Percentiles rank a stretch among this genome's conserved stretches.
These are phyloP conservation scores for Aristolochia fimbriata DNA, from an alignment of 164 flowering plant genomes.

Conservation along the genomic window DNA sequence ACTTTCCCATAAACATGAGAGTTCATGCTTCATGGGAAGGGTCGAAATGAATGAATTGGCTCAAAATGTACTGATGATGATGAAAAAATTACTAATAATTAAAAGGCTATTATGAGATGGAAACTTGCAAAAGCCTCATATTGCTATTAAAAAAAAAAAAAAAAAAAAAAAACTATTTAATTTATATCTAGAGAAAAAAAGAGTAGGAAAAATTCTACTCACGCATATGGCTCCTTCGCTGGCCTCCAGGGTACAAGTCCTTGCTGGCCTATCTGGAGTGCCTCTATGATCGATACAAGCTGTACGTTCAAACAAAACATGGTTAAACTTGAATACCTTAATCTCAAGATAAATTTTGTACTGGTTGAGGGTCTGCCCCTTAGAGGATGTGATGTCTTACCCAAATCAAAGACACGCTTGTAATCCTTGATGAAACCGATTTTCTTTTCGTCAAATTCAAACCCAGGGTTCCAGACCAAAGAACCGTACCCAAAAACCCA, in stretches of 20 bases:
- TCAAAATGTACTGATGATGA: too few species aligned
- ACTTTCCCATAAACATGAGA: too few species aligned
- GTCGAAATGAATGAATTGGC: too few species aligned
- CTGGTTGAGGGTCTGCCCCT: background rate
- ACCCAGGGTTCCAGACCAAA: conserved; percentile 94
- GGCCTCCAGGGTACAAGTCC: conserved; percentile 84
- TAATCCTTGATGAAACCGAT: conserved; percentile 82
- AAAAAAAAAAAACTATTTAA: too few species aligned
- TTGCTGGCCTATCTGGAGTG: conserved; percentile 90
- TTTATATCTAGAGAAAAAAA: background rate
- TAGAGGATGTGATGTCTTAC: conserved; percentile 24
- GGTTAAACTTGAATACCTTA: background rate
- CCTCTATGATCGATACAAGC: conserved; percentile 99
- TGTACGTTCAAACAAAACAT: conserved; percentile 15
- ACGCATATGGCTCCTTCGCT: conserved; percentile 76
- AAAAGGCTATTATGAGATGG: too few species aligned
- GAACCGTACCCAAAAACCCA: conserved; percentile 99
- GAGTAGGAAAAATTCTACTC: conserved; percentile 24
- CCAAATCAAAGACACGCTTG: conserved; percentile 84
- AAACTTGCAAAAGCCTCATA: too few species aligned
- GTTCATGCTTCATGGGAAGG: too few species aligned
- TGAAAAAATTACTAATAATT: too few species aligned
- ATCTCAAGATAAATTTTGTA: background rate
- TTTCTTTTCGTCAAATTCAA: conserved; percentile 76
- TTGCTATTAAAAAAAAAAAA: too few species aligned